Evolutionary conservation across 345 rosid genomes (phyloP), one percentile per base, ranked within the genome.

Genomic region (Geranium rotundifolium): DNA sequence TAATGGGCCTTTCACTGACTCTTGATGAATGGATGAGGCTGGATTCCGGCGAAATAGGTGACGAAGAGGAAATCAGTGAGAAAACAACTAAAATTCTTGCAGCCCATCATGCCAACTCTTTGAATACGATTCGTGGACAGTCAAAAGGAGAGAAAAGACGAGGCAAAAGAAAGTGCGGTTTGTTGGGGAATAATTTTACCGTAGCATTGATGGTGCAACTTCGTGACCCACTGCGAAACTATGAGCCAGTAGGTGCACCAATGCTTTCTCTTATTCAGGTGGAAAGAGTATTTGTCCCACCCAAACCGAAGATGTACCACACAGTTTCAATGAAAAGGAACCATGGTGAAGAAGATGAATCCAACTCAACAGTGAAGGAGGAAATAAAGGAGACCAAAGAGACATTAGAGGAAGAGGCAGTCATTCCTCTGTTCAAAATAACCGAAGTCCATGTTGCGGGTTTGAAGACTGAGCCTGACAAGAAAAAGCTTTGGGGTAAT

Each of bases 221-320:
- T 16, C 85, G 72, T 19, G 96, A 91, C 79, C 95, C 96, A 29
- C 20, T 85, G 19, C 80, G 98, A 62, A 80, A 89, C 76, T 84
- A 89, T 64, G 96, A 91, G 64, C 85, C 92, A 5, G 98, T 91
- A 17, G 98, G 98, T 63, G 80, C 90, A 17, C 96, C 98, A 17
- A 91, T 91, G 96, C 96, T 91, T 71, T 80, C 98, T 54, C 95
- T 91, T 55, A 79, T 86, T 77, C 98, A 91, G 72, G 98, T 91
- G 7, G 96, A 91, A 83, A 82, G 98, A 76, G 86, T 91, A 50
- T 91, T 85, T 41, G 76, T 89, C 62, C 92, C 96, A 52, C 92
- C 95, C 29, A 91, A 91, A 81, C 95, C 90, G 14, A 87, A 65
- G 69, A 82, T 91, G 65, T 89, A 80, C 72, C 65, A 81, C 60